Conservation (phyloP, 2,329 filamentous ascomycete genomes). For the Fusarium bactridioides region DNA sequence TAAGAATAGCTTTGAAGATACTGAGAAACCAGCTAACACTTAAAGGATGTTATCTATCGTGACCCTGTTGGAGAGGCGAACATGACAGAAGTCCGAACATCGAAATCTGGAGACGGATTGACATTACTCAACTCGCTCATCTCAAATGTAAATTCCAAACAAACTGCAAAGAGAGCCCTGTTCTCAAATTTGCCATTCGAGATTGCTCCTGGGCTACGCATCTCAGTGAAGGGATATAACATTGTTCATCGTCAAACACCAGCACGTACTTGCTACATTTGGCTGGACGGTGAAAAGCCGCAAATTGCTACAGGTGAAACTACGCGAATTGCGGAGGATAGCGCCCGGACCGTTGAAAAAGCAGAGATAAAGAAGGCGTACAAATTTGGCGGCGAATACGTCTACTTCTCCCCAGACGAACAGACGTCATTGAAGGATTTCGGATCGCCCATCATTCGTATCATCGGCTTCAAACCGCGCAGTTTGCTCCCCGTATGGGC, state of each 20-base stretch:
- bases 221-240: slow-evolving; percentile 94
- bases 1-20: slow-evolving; percentile 50
- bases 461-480: slow-evolving; percentile 92
- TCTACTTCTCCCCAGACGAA: slow-evolving; percentile 87
- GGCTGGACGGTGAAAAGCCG: slow-evolving; percentile 83
- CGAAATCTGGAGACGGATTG: slow-evolving; percentile 77
- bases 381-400: slow-evolving; percentile 91
- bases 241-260: slow-evolving; percentile 85
- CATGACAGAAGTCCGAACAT: slow-evolving; percentile 62
- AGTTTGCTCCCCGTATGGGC: slow-evolving; percentile 82
- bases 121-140: slow-evolving; percentile 81
- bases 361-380: slow-evolving; percentile 88
- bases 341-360: slow-evolving; percentile 78
- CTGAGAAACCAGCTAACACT: neutral
- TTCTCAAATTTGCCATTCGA: slow-evolving; percentile 91
- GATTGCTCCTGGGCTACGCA: slow-evolving; percentile 81
- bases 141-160: slow-evolving; percentile 89
- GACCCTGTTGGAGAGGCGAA: slow-evolving; percentile 74
- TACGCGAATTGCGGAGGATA: slow-evolving; percentile 79
- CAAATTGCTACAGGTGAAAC: slow-evolving; percentile 82
- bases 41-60: slow-evolving; percentile 88
- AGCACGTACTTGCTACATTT: slow-evolving; percentile 85
- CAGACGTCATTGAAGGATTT: slow-evolving; percentile 80
- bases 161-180: slow-evolving; percentile 82
- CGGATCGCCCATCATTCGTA: slow-evolving; percentile 81